These are phyloP conservation scores for Colletotrichum sojae DNA, from an alignment of 2,329 filamentous ascomycete species.

Conservation along the genomic window DNA sequence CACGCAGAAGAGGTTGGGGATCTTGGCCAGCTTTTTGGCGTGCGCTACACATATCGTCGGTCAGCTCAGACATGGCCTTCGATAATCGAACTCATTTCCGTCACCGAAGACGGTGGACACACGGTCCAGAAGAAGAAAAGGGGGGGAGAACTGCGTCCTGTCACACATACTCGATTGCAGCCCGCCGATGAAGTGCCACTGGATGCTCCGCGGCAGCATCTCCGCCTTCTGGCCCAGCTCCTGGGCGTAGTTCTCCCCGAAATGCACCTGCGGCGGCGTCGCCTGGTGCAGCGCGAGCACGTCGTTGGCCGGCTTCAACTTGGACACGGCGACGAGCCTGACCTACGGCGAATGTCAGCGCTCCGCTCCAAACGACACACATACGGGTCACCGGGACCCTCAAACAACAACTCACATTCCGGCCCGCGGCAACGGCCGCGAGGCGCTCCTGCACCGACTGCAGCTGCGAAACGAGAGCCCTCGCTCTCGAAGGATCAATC, in stretches of 20 bases:
- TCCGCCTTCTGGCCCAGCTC: slow-evolving; percentile 90
- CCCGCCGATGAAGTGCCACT: slow-evolving; percentile 97
- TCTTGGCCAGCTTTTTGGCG: slow-evolving; percentile 87
- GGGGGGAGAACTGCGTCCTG: too few relatives aligned
- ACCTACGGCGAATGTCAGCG: slow-evolving; percentile 63
- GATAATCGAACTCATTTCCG: too few relatives aligned
- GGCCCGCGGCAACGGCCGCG: slow-evolving; percentile 64
- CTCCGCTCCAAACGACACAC: background rate
- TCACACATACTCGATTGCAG: slow-evolving; percentile 78
- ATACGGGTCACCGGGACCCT: background rate
- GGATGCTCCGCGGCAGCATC: slow-evolving; percentile 81
- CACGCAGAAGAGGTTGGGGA: slow-evolving; percentile 92
- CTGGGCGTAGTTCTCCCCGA: slow-evolving; percentile 97
- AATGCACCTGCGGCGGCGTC: slow-evolving; percentile 71
- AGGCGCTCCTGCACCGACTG: slow-evolving; percentile 72
- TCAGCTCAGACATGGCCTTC: background rate
- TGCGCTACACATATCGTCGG: slow-evolving; percentile 73
- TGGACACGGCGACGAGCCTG: slow-evolving; percentile 94
- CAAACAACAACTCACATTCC: slow-evolving; percentile 62
- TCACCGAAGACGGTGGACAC: too few relatives aligned
- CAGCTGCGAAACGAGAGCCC: slow-evolving; percentile 74
- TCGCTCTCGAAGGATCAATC: slow-evolving; percentile 72
- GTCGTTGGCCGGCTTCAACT: slow-evolving; percentile 93
- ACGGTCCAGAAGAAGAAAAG: background rate
- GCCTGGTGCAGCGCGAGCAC: slow-evolving; percentile 83